Evolutionary conservation across 352 stramenopile genomes (phyloP).

Genomic region (Thraustochytrium sp.): DNA sequence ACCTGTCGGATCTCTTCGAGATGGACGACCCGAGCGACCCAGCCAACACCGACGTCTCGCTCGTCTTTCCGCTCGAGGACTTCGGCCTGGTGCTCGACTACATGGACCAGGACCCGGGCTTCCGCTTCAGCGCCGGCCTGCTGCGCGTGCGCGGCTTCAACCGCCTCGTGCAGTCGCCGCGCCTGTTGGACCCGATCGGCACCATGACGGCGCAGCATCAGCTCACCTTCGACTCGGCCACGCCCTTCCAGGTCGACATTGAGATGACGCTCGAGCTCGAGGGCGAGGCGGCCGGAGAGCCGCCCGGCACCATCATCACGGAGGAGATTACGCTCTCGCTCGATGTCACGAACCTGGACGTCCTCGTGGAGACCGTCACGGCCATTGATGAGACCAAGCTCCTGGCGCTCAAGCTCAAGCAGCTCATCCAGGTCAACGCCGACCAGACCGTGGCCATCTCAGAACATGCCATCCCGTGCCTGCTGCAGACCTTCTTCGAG

Average conservation of each 20-base stretch:
- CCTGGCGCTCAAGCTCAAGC: not conserved
- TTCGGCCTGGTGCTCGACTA: not conserved
- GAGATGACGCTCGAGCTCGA: not conserved
- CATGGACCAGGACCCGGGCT: not conserved
- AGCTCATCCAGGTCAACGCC: not conserved
- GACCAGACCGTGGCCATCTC: not conserved
- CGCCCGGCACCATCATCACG: not conserved
- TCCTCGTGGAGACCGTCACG: not conserved
- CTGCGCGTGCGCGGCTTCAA: not conserved
- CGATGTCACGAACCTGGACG: not conserved
- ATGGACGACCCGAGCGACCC: not conserved
- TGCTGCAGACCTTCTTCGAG: not conserved
- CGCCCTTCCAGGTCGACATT: not conserved
- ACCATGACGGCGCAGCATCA: not conserved
- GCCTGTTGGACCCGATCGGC: not conserved
- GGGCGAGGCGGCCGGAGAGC: not conserved
- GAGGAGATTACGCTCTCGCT: not conserved
- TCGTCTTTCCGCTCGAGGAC: not conserved
- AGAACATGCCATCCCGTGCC: not conserved
- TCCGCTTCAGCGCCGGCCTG: not conserved
- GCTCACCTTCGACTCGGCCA: not conserved
- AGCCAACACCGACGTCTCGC: not conserved
- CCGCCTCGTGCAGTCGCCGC: not conserved
- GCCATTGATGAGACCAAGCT: not conserved
- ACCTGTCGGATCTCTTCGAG: conserved; percentile 2